Evolutionary conservation across 176 grass and related monocot genomes (phyloP).

Genomic region (Metroxylon sagu): DNA sequence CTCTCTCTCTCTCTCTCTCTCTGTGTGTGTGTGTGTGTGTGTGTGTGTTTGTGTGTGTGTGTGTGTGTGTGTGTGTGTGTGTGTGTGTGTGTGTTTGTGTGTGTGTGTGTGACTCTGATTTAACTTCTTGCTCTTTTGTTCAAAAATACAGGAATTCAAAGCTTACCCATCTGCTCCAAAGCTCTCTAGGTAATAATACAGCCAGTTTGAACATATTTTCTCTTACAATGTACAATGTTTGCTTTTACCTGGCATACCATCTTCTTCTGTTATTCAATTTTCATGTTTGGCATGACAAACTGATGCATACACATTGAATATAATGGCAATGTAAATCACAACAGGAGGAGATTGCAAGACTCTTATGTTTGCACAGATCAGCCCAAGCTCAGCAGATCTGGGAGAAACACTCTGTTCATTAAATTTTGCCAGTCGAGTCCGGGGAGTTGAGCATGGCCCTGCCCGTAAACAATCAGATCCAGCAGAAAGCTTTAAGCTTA

Average conservation of each 20-base stretch:
- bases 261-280: too few species aligned
- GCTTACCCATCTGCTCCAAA: conserved; percentile 91
- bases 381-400: conserved; percentile 74
- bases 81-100: too few species aligned
- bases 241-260: too few species aligned
- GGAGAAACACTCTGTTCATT: conserved; percentile 81
- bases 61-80: too few species aligned
- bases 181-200: conserved; percentile 54
- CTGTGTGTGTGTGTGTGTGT: too few species aligned
- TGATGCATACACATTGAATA: too few species aligned
- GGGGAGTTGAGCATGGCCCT: conserved; percentile 78
- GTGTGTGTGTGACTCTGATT: background rate
- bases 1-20: background rate
- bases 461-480: conserved; percentile 77
- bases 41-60: too few species aligned
- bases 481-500: conserved; percentile 78
- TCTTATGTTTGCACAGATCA: conserved; percentile 96
- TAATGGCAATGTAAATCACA: conserved; percentile 7
- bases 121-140: conserved; percentile 5
- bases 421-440: conserved; percentile 86
- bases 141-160: conserved; percentile 72
- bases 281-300: too few species aligned
- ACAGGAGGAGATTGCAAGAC: conserved; percentile 98
- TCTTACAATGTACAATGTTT: too few species aligned
- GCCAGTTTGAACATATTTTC: too few species aligned